Conservation (phyloP, 257 asterid species). For the Solanum rostratum region DNA sequence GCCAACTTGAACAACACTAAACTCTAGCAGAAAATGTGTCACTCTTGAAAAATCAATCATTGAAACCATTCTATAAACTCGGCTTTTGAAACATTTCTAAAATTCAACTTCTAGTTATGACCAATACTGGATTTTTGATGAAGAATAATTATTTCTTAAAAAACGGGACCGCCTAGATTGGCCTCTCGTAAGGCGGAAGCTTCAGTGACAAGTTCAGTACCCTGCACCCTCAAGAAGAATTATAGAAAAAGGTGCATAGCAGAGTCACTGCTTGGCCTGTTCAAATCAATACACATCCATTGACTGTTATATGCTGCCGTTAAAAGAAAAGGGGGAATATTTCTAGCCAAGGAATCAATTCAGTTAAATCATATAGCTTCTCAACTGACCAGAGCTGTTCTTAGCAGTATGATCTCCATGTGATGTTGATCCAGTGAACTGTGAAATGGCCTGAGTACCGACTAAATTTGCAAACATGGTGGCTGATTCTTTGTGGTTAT, state of each 20-base stretch:
- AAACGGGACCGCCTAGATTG: not conserved
- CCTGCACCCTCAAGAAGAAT: not conserved
- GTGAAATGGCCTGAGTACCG: slow-evolving; percentile 86
- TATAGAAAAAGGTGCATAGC: not conserved
- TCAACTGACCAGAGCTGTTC: slow-evolving; percentile 35
- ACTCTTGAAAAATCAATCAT: not conserved
- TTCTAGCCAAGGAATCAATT: not conserved
- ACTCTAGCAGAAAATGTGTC: not conserved
- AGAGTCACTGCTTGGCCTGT: not conserved
- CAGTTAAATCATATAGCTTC: not conserved
- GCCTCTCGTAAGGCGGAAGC: not conserved
- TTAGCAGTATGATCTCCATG: slow-evolving; percentile 19
- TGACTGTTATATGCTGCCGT: not conserved
- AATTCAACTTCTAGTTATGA: not conserved
- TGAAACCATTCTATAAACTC: not conserved
- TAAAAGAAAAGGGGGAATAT: not conserved
- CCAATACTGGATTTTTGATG: not conserved
- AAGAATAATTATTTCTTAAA: not conserved
- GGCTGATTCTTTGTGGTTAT: slow-evolving; percentile 90
- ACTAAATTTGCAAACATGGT: slow-evolving; percentile 81
- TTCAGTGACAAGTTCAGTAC: not conserved
- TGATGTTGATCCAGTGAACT: slow-evolving; percentile 32
- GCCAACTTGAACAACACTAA: not conserved
- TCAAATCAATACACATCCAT: not conserved
- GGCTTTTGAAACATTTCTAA: not conserved